A percentile compares a stretch with the other conserved stretches of the same genome.
These are phyloP conservation scores for Senna siamea DNA, from an alignment of 306 rosid genomes.

Conservation along the genomic window DNA sequence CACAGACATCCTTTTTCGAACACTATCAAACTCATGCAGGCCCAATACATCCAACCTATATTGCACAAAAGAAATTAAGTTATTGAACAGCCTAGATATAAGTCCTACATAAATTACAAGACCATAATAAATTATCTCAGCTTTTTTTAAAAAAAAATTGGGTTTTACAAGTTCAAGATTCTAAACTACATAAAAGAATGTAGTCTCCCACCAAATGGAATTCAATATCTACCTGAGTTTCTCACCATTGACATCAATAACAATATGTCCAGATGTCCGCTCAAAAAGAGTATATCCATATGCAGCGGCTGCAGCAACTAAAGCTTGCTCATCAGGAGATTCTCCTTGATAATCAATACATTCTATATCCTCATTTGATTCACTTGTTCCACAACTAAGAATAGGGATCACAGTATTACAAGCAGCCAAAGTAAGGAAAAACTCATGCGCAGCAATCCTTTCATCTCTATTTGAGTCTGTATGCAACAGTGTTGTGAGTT, in stretches of 20 bases:
- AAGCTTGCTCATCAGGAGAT: conserved; percentile 98
- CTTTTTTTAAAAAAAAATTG: conserved; percentile 1
- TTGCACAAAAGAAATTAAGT: conserved; percentile 38
- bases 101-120: conserved; percentile 21
- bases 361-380: conserved; percentile 45
- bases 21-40: conserved; percentile 94
- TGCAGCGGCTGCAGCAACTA: conserved; percentile 92
- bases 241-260: conserved; percentile 86
- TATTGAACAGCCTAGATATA: conserved; percentile 35
- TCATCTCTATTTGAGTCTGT: conserved; percentile 55
- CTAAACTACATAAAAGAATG: conserved; percentile 21
- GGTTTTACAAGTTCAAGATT: conserved; percentile 14
- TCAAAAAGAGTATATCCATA: conserved; percentile 95
- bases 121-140: conserved; percentile 10
- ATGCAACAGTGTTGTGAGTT: conserved; percentile 62
- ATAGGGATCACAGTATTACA: conserved; percentile 96
- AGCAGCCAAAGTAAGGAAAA: conserved; percentile 95
- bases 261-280: conserved; percentile 97
- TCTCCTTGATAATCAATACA: conserved; percentile 88
- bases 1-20: conserved; percentile 96
- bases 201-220: conserved; percentile 41
- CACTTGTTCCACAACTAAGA: conserved; percentile 48
- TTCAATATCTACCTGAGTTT: conserved; percentile 83
- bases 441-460: conserved; percentile 75
- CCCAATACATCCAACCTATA: conserved; percentile 96